phyloP scores from a whole-genome alignment of 1,139 yeast species.

The Eremothecium gossypii region DNA sequence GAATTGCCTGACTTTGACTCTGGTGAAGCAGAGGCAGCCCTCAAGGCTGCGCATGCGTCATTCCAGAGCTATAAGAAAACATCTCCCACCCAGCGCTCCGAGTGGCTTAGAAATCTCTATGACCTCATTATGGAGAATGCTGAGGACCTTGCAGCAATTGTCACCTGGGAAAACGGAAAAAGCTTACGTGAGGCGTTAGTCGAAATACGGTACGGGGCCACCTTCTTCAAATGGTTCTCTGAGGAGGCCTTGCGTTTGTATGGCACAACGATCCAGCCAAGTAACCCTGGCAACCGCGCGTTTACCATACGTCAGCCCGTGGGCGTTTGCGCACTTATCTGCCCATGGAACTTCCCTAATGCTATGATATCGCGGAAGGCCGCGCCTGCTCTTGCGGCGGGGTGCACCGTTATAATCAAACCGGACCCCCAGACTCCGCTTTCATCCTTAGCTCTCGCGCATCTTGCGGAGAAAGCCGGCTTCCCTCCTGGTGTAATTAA shows the following conservation, averaged over 20 bases:
- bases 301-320: conserved; percentile 68
- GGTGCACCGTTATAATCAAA: conserved; percentile 82
- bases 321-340: conserved; percentile 83
- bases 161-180: conserved; percentile 81
- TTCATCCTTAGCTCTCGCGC: conserved; percentile 73
- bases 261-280: conserved; percentile 66
- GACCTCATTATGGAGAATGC: conserved; percentile 53
- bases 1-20: conserved; percentile 46
- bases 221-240: conserved; percentile 79
- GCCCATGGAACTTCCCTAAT: conserved; percentile 95
- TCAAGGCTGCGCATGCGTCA: conserved; percentile 50
- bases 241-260: conserved; percentile 75
- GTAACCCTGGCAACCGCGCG: conserved; percentile 47
- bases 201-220: conserved; percentile 68
- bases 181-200: conserved; percentile 67
- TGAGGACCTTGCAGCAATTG: conserved; percentile 65
- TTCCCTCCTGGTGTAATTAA: conserved; percentile 81
- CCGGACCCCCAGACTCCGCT: conserved; percentile 90
- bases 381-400: conserved; percentile 89
- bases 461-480: conserved; percentile 69
- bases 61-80: conserved; percentile 51
- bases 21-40: conserved; percentile 48
- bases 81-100: conserved; percentile 57
- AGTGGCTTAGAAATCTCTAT: conserved; percentile 54
- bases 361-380: conserved; percentile 91